Conservation (phyloP, 1,284 basidiomycete species). For the Pterulicium gracile region DNA sequence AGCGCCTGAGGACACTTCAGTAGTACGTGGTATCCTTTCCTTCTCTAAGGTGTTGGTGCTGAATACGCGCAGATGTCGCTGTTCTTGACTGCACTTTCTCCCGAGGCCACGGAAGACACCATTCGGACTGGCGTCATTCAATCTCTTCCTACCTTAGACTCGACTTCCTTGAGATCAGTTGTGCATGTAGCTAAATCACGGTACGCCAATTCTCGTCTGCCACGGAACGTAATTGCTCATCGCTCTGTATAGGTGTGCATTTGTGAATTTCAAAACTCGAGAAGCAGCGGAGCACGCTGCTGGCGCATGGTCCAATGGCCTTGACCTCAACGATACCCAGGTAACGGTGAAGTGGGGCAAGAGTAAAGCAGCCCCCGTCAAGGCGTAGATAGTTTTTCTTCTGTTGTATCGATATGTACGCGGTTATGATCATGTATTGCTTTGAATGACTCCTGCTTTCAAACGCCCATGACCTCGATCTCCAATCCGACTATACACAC, state of each 20-base stretch:
- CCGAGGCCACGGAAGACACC: conserved; percentile 62
- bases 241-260: conserved; percentile 66
- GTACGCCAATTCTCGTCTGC: conserved; percentile 23
- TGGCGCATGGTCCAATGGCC: conserved; percentile 75
- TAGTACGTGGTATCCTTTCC: conserved; percentile 45
- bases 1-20: conserved; percentile 78
- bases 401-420: not conserved
- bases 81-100: conserved; percentile 80
- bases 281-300: conserved; percentile 78
- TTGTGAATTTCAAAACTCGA: conserved; percentile 87
- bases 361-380: conserved; percentile 35
- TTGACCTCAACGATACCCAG: conserved; percentile 74
- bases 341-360: conserved; percentile 84
- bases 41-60: conserved; percentile 6
- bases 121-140: conserved; percentile 70
- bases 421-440: conserved; percentile 3
- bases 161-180: conserved; percentile 67
- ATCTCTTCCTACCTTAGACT: conserved; percentile 61
- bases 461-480: too few relatives aligned
- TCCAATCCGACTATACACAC: conserved; percentile 6
- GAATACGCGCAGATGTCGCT: conserved; percentile 64
- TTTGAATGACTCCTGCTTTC: conserved; percentile 2
- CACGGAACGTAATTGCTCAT: not conserved
- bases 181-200: conserved; percentile 79
- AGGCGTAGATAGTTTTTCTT: conserved; percentile 11